Base-by-base conservation (phyloP, 2,329 filamentous ascomycete genomes). In the Fusarium nodosum region DNA sequence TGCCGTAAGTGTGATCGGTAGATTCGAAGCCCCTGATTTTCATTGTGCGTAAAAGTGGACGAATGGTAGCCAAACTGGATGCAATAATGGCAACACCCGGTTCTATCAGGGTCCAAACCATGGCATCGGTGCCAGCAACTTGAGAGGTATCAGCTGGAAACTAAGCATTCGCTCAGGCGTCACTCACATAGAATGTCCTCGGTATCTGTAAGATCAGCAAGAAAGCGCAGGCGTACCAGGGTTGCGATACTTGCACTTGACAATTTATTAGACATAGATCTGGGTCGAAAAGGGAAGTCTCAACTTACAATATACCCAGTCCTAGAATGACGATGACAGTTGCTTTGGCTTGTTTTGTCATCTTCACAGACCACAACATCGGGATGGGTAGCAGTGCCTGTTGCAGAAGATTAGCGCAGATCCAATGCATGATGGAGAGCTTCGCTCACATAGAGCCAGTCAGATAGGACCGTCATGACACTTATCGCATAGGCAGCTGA, bases 101-200 rank as follows among this genome's bases (percentile, higher is more conserved):
- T 70, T 88, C 86, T 55, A 87, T 78, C n/a, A 87, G 76, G 12
- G 84, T 87, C 86, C 86, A 88, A 9, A 87, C 79, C 81, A 86
- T 85, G 36, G 85, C 81, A 62, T 86, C 79, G 6, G 85, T 87
- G 24, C 81, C 83, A 54, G 80, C 79, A 72, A 80, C 84, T 86
- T 31, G 26, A 38, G 11, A 20, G 18, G 10, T n/a, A 50, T 78
- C 48, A 77, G 71, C 24, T 28, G 20, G 9, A 12, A 12, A 12
- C 56, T 42, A 26, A 52, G 10, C 16, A 38, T 24, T 31, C 18
- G 41, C n/a, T 52, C 38, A 13, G 8, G 31, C 20, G 22, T 31
- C 45, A 45, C 63, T 28, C 80, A 86, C 85, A 85, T 33, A 86
- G 74, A 18, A 87, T 81, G 69, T 87, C 83, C 9, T 78, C 75